Evolutionary conservation across 108 stramenopile genomes (phyloP).

Genomic region (Cyclotella atomus): DNA sequence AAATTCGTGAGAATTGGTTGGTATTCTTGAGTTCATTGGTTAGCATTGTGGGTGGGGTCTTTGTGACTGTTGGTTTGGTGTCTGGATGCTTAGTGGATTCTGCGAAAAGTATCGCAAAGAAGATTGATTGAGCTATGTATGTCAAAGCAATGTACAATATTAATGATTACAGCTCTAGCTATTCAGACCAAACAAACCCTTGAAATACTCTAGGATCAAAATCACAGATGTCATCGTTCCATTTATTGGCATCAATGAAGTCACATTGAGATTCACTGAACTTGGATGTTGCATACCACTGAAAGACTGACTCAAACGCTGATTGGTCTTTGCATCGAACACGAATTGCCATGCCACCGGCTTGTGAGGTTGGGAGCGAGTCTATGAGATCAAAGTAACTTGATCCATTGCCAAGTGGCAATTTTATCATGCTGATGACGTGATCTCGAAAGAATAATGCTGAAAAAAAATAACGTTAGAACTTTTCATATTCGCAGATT

Average conservation of each 20-base stretch:
- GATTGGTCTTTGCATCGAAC: constrained; percentile 74
- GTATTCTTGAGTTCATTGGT: constrained; percentile 79
- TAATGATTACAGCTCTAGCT: neutral
- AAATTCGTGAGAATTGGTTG: constrained; percentile 72
- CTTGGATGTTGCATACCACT: constrained; percentile 79
- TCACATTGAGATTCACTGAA: constrained; percentile 71
- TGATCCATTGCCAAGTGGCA: constrained; percentile 57
- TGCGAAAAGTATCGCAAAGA: constrained; percentile 79
- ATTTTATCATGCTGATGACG: constrained; percentile 86
- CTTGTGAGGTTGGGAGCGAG: constrained; percentile 65
- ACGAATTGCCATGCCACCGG: constrained; percentile 61
- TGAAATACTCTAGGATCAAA: constrained; percentile 94
- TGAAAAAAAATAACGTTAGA: neutral
- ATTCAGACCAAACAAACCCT: constrained; percentile 84
- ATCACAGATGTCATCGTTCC: constrained; percentile 88
- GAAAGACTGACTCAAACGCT: constrained; percentile 62
- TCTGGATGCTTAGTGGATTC: constrained; percentile 79
- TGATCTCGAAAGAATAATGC: constrained; percentile 92
- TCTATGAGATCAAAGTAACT: constrained; percentile 82
- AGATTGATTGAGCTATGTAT: constrained; percentile 76
- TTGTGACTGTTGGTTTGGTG: constrained; percentile 82
- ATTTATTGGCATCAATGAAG: constrained; percentile 81
- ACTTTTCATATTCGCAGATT: neutral
- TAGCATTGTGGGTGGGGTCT: constrained; percentile 87
- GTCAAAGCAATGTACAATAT: too few species aligned